Percentiles rank a stretch among this genome's conserved stretches.
These are phyloP conservation scores for Epicoccum nigrum DNA, from an alignment of 2,329 filamentous ascomycete species.

Conservation along the genomic window DNA sequence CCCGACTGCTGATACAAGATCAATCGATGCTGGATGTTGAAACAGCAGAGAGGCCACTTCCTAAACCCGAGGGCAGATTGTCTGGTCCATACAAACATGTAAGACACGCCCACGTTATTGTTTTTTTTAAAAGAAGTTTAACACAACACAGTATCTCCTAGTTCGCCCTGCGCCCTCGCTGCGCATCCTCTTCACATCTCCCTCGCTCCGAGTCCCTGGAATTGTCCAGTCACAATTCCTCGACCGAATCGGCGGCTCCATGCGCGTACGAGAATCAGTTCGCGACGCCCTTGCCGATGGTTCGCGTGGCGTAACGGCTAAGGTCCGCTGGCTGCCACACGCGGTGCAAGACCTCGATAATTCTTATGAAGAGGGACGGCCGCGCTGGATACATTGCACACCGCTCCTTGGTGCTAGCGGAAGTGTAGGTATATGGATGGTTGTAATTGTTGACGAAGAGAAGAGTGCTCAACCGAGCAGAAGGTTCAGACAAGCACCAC, in stretches of 20 bases:
- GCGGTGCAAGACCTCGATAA: conserved; percentile 46
- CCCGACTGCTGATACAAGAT: conserved; percentile 58
- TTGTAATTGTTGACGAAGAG: conserved; percentile 70
- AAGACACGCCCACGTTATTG: conserved; percentile 30
- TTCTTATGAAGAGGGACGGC: conserved; percentile 63
- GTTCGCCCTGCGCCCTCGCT: conserved; percentile 56
- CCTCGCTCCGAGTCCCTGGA: conserved; percentile 56
- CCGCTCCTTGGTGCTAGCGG: conserved; percentile 71
- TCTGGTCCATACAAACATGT: conserved; percentile 65
- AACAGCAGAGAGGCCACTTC: conserved; percentile 17
- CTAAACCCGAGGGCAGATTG: conserved; percentile 36
- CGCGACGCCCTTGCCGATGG: conserved; percentile 69
- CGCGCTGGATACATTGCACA: conserved; percentile 79
- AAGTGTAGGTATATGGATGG: conserved; percentile 78
- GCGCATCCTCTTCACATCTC: conserved; percentile 58
- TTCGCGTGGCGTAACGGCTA: conserved; percentile 71
- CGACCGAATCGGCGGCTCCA: conserved; percentile 56
- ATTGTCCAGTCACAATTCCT: conserved; percentile 58
- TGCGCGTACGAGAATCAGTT: conserved; percentile 60
- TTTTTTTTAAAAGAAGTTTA: not conserved
- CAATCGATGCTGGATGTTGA: conserved; percentile 42
- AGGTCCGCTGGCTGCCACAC: conserved; percentile 69
- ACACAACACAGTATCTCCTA: conserved; percentile 52
- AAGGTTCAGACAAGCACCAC: conserved; percentile 41
- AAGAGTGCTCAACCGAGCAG: conserved; percentile 28